Evolutionary conservation across 306 rosid species (phyloP).

Genomic region (Vigna nakashimae): DNA sequence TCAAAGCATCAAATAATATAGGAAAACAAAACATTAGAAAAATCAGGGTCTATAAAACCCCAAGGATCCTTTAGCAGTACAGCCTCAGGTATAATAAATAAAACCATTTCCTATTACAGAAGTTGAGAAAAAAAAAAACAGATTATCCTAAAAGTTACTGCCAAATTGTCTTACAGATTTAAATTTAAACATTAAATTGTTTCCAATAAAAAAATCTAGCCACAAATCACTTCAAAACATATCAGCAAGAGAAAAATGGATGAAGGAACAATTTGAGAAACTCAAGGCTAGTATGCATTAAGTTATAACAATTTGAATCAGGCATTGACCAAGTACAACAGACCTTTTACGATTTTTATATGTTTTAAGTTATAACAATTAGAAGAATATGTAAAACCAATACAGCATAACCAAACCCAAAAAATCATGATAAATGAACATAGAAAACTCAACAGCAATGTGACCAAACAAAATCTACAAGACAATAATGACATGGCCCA

Average conservation of each 20-base stretch:
- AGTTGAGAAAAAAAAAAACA: background rate
- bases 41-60: background rate
- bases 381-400: background rate
- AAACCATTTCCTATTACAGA: conserved; percentile 11
- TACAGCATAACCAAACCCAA: conserved; percentile 8
- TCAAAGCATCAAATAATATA: conserved; percentile 13
- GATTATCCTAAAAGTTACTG: conserved; percentile 6
- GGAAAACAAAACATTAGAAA: background rate
- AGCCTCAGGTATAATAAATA: background rate
- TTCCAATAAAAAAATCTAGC: conserved; percentile 16
- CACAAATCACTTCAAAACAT: background rate
- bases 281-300: background rate
- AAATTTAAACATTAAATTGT: background rate
- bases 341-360: background rate
- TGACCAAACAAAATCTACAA: conserved; percentile 17
- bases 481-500: background rate
- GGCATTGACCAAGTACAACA: conserved; percentile 17
- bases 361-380: background rate
- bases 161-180: background rate
- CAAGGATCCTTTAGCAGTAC: too few relatives aligned
- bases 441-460: conserved; percentile 8
- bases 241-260: conserved; percentile 19
- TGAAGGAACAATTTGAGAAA: conserved; percentile 5
- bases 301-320: conserved; percentile 13
- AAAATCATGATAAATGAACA: conserved; percentile 12